Base-by-base conservation (phyloP, 2,329 filamentous ascomycete genomes). In the Colletotrichum higginsianum region DNA sequence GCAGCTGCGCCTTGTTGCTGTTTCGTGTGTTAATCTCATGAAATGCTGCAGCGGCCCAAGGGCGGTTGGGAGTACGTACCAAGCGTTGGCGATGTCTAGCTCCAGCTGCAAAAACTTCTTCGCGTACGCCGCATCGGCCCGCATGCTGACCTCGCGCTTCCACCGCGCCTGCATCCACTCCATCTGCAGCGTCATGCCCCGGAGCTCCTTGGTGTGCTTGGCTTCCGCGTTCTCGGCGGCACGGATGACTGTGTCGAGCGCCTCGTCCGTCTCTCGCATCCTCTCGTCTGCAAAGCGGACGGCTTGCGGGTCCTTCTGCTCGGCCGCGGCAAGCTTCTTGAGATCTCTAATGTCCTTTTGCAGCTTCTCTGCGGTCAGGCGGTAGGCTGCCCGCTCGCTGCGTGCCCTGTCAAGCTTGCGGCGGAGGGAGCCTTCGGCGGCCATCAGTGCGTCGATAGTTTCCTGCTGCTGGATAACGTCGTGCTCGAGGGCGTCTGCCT, bases 1-100 rank as follows among this genome's bases (percentile, higher is more conserved):
- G 90, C 71, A 98, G 91, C 80, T 98, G 94, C 72, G 94, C 93
- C 81, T 96, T 92, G 85, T 98, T 99, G 85, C 96, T 98, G 81
- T 80, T 67, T 61, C n/a, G n/a, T 11, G 63, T 71, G 72, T 78
- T 77, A 79, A 76, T 75, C 78, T 74, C 35, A 38, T 52, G 44
- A 52, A n/a, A 38, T 42, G 38, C 13, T 57, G 58, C 21, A 60
- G 2, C 42, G 50, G 46, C 13, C 38, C 16, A 42, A 55, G 60
- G 60, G 58, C 62, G 38, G 3, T n/a, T 4, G 23, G n/a, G 21
- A 15, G n/a, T 60, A 92, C 94, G 76, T 91, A 98, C 96, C 95
- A 98, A 84, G 94, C 92, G 78, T 94, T 92, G 77, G 94, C 95
- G 77, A 97, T 90, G 76, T 95, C 91, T 65, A 97, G 90, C 81